phyloP scores from a whole-genome alignment of 1,284 basidiomycete genomes.

The Trichosporon sp. region DNA sequence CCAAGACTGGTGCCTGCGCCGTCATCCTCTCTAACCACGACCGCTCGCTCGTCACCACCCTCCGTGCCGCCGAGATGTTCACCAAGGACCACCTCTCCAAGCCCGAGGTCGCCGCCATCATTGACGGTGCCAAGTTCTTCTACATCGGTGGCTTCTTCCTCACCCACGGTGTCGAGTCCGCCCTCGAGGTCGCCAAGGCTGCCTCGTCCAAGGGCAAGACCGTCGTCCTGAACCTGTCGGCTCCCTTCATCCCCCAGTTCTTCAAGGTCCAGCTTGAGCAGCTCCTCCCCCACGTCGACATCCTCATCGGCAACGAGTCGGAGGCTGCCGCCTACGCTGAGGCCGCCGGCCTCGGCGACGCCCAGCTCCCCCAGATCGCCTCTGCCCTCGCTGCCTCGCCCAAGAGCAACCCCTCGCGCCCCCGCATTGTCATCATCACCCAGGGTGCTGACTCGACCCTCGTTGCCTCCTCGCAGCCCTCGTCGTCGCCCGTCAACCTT shows the following conservation, averaged over 20 bases:
- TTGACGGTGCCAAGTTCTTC: constrained; percentile 77
- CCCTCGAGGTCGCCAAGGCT: constrained; percentile 72
- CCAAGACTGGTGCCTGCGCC: constrained; percentile 93
- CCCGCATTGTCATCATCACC: constrained; percentile 85
- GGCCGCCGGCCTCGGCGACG: constrained; percentile 57
- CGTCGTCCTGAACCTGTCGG: constrained; percentile 89
- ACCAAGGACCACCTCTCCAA: constrained; percentile 72
- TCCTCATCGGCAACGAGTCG: constrained; percentile 89
- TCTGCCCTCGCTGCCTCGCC: constrained; percentile 64
- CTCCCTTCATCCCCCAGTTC: constrained; percentile 96
- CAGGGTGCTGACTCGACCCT: constrained; percentile 80
- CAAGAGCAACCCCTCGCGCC: constrained; percentile 63
- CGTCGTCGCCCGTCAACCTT: constrained; percentile 52
- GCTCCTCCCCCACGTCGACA: constrained; percentile 74
- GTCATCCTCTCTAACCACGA: constrained; percentile 92
- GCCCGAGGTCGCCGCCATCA: constrained; percentile 68
- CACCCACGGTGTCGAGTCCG: constrained; percentile 79
- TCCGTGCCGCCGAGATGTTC: constrained; percentile 88
- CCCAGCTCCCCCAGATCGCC: constrained; percentile 66
- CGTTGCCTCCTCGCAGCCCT: constrained; percentile 63
- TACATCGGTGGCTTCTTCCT: constrained; percentile 98
- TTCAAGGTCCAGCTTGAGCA: constrained; percentile 76
- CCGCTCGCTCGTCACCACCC: constrained; percentile 85
- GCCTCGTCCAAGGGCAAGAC: constrained; percentile 75
- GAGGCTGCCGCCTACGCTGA: constrained; percentile 85